Conservation (phyloP, 495 filamentous ascomycete genomes). For the Penicillium desertorum region DNA sequence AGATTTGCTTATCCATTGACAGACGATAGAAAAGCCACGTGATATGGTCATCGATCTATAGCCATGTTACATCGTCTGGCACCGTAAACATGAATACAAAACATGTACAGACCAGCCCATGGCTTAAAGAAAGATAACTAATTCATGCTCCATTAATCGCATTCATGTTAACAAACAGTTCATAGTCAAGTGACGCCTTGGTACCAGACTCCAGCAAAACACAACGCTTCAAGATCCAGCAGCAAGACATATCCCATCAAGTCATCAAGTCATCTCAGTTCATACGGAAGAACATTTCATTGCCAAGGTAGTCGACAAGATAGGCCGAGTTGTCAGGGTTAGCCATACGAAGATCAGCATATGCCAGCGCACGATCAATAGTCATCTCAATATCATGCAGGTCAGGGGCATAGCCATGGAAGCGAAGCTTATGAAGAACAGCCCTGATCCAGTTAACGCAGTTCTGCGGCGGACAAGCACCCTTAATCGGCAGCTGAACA, state of each 20-base stretch:
- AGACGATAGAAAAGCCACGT: background rate
- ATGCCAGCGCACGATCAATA: background rate
- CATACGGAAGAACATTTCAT: background rate
- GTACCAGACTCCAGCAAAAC: background rate
- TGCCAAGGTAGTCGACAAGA: slow-evolving; percentile 1
- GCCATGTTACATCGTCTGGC: background rate
- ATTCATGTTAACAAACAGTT: background rate
- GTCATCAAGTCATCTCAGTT: background rate
- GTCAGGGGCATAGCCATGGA: background rate
- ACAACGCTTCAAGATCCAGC: background rate
- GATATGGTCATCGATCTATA: background rate
- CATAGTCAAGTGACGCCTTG: background rate
- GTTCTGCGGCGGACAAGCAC: slow-evolving; percentile 1
- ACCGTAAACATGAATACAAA: background rate
- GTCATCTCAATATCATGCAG: background rate
- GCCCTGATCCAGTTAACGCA: slow-evolving; percentile 7
- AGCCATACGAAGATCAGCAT: slow-evolving; percentile 5
- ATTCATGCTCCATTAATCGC: background rate
- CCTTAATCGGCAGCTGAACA: slow-evolving; percentile 4
- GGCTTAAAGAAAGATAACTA: background rate
- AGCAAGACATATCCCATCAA: background rate
- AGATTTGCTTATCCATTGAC: background rate
- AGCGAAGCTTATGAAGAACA: background rate
- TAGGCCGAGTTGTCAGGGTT: background rate
- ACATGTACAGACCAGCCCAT: background rate